Percentiles rank a stretch among this genome's conserved stretches.
Evolutionary conservation across 1,284 basidiomycete species (phyloP).

Genomic region (Golubevia pallescens): DNA sequence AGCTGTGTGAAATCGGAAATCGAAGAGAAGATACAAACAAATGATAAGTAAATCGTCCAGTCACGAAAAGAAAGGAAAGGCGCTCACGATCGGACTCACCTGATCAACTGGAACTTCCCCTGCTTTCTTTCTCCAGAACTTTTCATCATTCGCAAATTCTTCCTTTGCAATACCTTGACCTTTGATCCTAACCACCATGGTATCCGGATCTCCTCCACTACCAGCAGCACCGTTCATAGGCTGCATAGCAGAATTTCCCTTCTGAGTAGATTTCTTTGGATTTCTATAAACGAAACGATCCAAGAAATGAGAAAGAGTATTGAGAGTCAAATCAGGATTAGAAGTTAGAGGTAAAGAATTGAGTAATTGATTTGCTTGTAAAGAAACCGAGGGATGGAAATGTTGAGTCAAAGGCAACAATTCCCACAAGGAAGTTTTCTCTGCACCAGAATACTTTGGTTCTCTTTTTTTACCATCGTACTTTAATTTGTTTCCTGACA

Average conservation of each 20-base stretch:
- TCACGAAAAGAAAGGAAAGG: no score
- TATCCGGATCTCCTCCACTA: constrained; percentile 65
- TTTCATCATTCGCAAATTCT: constrained; percentile 76
- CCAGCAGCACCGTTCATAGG: constrained; percentile 73
- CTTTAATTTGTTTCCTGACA: no score
- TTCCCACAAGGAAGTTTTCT: constrained; percentile 84
- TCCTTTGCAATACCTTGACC: constrained; percentile 69
- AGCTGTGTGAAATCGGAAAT: constrained; percentile 18
- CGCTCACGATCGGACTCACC: no score
- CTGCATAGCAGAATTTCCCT: constrained; percentile 91
- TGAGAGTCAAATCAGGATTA: constrained; percentile 84
- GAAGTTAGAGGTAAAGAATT: constrained; percentile 73
- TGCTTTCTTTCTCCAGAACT: constrained; percentile 77
- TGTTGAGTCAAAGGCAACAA: constrained; percentile 68
- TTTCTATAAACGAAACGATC: constrained; percentile 93
- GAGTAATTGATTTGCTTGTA: constrained; percentile 84
- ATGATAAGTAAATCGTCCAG: no score
- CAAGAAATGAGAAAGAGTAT: constrained; percentile 90
- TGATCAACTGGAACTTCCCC: constrained; percentile 87
- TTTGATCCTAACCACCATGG: constrained; percentile 75
- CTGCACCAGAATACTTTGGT: constrained; percentile 84
- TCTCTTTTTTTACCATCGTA: constrained; percentile 92
- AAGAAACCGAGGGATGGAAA: constrained; percentile 87
- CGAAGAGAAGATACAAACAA: neutral
- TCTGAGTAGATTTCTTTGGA: constrained; percentile 80